Percentiles rank a stretch among this genome's conserved stretches.
These are phyloP conservation scores for Fusarium vanettenii DNA, from an alignment of 2,329 filamentous ascomycete genomes.

Conservation along the genomic window DNA sequence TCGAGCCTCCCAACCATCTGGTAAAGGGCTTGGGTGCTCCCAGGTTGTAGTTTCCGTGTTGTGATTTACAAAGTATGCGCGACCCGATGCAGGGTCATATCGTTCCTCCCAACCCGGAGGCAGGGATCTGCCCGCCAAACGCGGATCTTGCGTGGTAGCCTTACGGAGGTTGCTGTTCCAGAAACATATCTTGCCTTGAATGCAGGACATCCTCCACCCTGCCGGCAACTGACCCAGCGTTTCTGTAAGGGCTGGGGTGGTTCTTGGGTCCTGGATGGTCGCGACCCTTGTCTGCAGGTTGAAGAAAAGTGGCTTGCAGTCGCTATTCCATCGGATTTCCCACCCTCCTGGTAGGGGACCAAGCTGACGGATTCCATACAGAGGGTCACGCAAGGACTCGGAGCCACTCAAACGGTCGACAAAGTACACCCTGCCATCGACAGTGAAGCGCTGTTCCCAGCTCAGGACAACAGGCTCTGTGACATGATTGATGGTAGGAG, in stretches of 20 bases:
- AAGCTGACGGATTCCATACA: not conserved
- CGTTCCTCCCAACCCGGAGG: not conserved
- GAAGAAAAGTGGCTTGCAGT: not conserved
- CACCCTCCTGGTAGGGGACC: not conserved
- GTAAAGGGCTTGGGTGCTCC: not conserved
- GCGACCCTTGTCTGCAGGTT: not conserved
- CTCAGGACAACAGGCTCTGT: not conserved
- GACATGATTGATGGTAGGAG: not conserved
- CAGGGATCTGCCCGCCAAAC: not conserved
- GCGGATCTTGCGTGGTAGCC: not conserved
- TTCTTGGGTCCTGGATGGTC: not conserved
- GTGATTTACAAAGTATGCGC: not conserved
- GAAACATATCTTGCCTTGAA: not conserved
- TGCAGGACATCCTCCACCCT: not conserved
- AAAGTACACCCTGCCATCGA: not conserved
- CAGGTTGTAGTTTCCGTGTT: not conserved
- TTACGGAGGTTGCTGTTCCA: not conserved
- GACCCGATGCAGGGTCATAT: not conserved
- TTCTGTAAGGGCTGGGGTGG: not conserved
- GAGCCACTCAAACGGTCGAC: not conserved
- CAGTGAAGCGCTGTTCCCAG: not conserved
- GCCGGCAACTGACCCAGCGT: not conserved
- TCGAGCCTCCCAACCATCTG: not conserved
- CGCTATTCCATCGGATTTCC: not conserved
- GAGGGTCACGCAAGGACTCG: not conserved